A percentile compares a stretch with the other conserved stretches of the same genome.
These are phyloP conservation scores for Sporisorium exsertum DNA, from an alignment of 1,284 basidiomycete genomes.

Conservation along the genomic window DNA sequence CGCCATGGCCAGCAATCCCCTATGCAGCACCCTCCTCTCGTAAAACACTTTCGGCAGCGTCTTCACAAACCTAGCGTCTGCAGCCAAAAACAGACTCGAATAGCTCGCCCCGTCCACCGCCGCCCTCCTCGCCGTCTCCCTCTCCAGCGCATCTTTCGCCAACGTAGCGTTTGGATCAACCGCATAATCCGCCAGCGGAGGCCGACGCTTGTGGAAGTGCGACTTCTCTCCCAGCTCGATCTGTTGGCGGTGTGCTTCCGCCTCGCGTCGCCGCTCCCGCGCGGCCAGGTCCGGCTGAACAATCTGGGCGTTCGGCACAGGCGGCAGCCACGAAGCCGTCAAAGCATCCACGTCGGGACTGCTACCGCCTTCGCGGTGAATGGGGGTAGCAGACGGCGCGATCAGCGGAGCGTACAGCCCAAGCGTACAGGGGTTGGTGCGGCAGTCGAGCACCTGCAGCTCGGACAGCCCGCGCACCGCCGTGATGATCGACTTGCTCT, in stretches of 20 bases:
- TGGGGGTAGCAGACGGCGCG: conserved; percentile 18
- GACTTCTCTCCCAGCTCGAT: conserved; percentile 58
- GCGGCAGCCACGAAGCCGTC: conserved; percentile 42
- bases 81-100: conserved; percentile 44
- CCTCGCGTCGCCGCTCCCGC: conserved; percentile 13
- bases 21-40: conserved; percentile 56
- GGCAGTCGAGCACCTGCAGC: conserved; percentile 61
- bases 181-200: conserved; percentile 33
- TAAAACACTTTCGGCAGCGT: conserved; percentile 56
- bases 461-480: conserved; percentile 51
- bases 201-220: conserved; percentile 63
- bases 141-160: conserved; percentile 23
- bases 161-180: conserved; percentile 32
- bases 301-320: conserved; percentile 60
- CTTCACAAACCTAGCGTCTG: conserved; percentile 58
- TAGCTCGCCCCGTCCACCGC: conserved; percentile 24
- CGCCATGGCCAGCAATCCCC: conserved; percentile 65
- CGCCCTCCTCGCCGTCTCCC: conserved; percentile 19
- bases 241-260: conserved; percentile 30
- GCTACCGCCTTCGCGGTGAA: conserved; percentile 1
- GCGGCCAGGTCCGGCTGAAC: conserved; percentile 56
- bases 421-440: conserved; percentile 66
- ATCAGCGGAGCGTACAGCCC: conserved; percentile 66
- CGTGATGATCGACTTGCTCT: conserved; percentile 51
- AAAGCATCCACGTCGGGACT: conserved; percentile 8